These are phyloP conservation scores for Tilletia setariae DNA, from an alignment of 1,284 basidiomycete genomes.

Conservation along the genomic window DNA sequence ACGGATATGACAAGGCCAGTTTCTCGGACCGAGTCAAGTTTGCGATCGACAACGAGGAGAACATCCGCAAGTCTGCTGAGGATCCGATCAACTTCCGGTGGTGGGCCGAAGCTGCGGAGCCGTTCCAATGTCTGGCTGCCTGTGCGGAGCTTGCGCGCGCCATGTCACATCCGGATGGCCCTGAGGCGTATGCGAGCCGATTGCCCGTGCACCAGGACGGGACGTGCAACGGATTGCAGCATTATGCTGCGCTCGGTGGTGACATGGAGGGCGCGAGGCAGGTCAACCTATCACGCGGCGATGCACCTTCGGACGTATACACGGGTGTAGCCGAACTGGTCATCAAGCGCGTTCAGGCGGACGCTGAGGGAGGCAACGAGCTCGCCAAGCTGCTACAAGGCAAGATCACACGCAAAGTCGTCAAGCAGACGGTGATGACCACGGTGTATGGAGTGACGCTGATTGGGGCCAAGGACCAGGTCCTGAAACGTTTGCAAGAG, in stretches of 20 bases:
- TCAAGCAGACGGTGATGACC: conserved; percentile 99
- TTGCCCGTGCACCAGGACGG: conserved; percentile 97
- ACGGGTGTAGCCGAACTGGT: conserved; percentile 74
- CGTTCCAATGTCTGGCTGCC: conserved; percentile 92
- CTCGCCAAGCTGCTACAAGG: conserved; percentile 69
- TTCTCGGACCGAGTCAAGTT: conserved; percentile 86
- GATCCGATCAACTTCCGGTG: conserved; percentile 61
- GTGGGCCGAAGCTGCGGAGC: conserved; percentile 79
- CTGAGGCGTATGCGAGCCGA: conserved; percentile 68
- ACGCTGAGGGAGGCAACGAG: conserved; percentile 60
- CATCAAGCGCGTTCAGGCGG: conserved; percentile 59
- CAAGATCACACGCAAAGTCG: conserved; percentile 86
- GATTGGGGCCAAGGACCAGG: conserved; percentile 90
- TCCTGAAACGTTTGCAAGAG: conserved; percentile 80
- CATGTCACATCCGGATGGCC: conserved; percentile 63
- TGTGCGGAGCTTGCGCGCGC: conserved; percentile 83
- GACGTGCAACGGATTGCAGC: conserved; percentile 96
- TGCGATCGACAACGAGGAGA: conserved; percentile 69
- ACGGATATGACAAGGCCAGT: conserved; percentile 89
- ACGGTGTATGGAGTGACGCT: conserved; percentile 98
- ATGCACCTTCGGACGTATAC: conserved; percentile 92
- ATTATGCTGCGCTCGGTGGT: conserved; percentile 95
- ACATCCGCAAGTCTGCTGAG: conserved; percentile 79
- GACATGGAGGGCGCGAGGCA: conserved; percentile 84
- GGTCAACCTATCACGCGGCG: conserved; percentile 83